phyloP scores from a whole-genome alignment of 169 alveolate genomes.

The Cryptosporidium baileyi region DNA sequence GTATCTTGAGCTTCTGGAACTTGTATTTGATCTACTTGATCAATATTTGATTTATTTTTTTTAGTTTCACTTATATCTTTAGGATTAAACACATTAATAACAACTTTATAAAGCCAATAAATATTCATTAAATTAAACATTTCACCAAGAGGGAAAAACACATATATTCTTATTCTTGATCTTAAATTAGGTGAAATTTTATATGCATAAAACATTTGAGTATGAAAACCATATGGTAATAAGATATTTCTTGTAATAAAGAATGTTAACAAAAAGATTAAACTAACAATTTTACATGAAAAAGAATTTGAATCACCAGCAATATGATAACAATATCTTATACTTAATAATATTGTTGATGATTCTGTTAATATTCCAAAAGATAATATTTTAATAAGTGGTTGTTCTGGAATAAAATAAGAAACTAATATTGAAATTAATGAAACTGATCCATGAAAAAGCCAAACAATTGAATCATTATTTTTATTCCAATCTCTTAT shows the following conservation, averaged over 20 bases:
- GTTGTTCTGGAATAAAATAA: slow-evolving; percentile 33
- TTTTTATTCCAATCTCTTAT: slow-evolving; percentile 56
- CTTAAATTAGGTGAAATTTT: slow-evolving; percentile 8
- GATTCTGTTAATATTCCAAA: slow-evolving; percentile 56
- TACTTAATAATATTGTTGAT: slow-evolving; percentile 40
- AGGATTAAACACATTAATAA: slow-evolving; percentile 48
- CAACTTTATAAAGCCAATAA: slow-evolving; percentile 51
- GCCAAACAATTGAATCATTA: slow-evolving; percentile 61
- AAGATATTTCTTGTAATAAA: slow-evolving; percentile 46
- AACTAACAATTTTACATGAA: slow-evolving; percentile 49
- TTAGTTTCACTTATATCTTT: not conserved
- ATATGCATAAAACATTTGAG: slow-evolving; percentile 24
- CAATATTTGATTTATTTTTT: slow-evolving; percentile 13
- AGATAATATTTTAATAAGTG: slow-evolving; percentile 29
- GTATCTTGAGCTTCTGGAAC: slow-evolving; percentile 17
- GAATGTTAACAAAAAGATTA: slow-evolving; percentile 27
- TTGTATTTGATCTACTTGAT: slow-evolving; percentile 38
- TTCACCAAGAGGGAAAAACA: slow-evolving; percentile 57
- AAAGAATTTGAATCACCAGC: slow-evolving; percentile 34
- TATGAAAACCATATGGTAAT: slow-evolving; percentile 28
- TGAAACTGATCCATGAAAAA: slow-evolving; percentile 64
- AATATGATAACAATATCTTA: slow-evolving; percentile 58
- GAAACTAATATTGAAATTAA: slow-evolving; percentile 16
- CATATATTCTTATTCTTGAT: not conserved
- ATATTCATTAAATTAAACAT: slow-evolving; percentile 35